These are phyloP conservation scores for Astraeus odoratus DNA, from an alignment of 768 basidiomycete species.

Conservation along the genomic window DNA sequence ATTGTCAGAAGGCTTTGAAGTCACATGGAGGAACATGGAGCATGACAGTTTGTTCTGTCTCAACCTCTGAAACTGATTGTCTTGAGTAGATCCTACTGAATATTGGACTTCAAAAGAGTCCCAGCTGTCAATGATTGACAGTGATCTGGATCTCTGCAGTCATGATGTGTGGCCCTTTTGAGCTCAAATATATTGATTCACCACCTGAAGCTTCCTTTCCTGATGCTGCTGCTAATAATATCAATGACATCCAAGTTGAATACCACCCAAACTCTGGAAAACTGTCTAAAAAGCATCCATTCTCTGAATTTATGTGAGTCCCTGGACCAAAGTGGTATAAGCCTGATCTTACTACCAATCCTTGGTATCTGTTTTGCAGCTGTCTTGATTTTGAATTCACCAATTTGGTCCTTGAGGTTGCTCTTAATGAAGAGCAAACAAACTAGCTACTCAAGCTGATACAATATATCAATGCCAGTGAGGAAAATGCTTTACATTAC, in stretches of 20 bases:
- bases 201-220: not conserved
- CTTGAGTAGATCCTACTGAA: no score
- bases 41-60: no score
- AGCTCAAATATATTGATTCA: not conserved
- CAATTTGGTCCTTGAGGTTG: constrained; percentile 2
- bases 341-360: constrained; percentile 6
- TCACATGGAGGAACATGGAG: no score
- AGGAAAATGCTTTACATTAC: constrained; percentile 3
- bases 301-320: constrained; percentile 8
- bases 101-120: no score
- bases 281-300: constrained; percentile 6
- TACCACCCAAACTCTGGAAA: constrained; percentile 17
- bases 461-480: not conserved
- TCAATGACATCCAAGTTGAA: constrained; percentile 1
- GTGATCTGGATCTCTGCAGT: not conserved
- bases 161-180: not conserved
- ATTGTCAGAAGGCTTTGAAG: no score
- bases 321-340: not conserved
- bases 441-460: constrained; percentile 9
- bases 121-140: no score
- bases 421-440: constrained; percentile 1
- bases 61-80: no score
- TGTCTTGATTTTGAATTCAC: constrained; percentile 7
- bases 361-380: constrained; percentile 6
- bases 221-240: not conserved